phyloP scores from a whole-genome alignment of 352 stramenopile species.

The Phytophthora litchii region DNA sequence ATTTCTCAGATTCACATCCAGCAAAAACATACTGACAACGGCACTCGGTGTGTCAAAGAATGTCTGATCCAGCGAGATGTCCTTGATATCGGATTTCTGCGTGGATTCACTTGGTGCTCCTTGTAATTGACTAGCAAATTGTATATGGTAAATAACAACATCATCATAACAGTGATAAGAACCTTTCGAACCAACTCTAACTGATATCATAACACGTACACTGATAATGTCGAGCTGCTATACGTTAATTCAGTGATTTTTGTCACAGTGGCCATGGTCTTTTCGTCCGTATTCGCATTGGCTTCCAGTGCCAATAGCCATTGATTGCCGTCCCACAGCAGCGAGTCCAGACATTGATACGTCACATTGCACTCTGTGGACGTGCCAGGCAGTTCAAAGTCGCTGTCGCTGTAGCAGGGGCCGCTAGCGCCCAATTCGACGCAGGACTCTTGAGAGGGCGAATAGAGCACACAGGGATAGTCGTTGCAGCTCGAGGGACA shows the following conservation, averaged over 20 bases:
- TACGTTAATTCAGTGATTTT: slow-evolving; percentile 52
- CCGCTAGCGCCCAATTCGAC: slow-evolving; percentile 37
- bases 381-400: slow-evolving; percentile 32
- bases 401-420: slow-evolving; percentile 37
- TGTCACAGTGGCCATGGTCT: slow-evolving; percentile 55
- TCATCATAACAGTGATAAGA: not conserved
- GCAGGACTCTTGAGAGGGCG: slow-evolving; percentile 43
- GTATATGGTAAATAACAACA: slow-evolving; percentile 14
- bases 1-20: slow-evolving; percentile 42
- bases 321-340: slow-evolving; percentile 43
- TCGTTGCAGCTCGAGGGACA: slow-evolving; percentile 44
- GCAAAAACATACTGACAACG: slow-evolving; percentile 43
- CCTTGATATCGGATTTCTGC: slow-evolving; percentile 47
- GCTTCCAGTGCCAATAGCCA: slow-evolving; percentile 42
- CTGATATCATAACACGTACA: slow-evolving; percentile 44
- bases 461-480: slow-evolving; percentile 58
- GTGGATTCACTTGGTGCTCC: slow-evolving; percentile 31
- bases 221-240: slow-evolving; percentile 27
- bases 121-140: slow-evolving; percentile 36
- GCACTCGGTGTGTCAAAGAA: slow-evolving; percentile 57
- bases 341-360: slow-evolving; percentile 60
- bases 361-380: slow-evolving; percentile 47
- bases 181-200: slow-evolving; percentile 4
- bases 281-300: slow-evolving; percentile 26
- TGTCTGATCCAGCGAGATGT: slow-evolving; percentile 50